A percentile compares a stretch with the other conserved stretches of the same genome.
These are phyloP conservation scores for Aspergillus chevalieri DNA, from an alignment of 2,329 filamentous ascomycete genomes.

Conservation along the genomic window DNA sequence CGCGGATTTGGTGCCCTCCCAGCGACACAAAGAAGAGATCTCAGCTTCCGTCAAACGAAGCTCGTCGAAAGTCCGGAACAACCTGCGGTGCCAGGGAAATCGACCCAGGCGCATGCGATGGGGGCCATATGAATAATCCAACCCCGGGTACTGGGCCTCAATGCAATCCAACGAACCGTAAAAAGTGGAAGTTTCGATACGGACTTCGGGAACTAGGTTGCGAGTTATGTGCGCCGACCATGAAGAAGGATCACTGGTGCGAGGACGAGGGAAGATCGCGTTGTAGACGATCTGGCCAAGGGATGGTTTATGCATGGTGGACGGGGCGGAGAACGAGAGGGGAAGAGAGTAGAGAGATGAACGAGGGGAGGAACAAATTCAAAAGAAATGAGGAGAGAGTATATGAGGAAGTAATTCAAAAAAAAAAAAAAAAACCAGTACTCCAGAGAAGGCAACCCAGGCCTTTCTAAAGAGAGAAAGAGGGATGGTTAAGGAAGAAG, in stretches of 20 bases:
- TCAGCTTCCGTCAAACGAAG: conserved; percentile 54
- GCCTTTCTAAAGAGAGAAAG: conserved; percentile 1
- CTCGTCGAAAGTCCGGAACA: conserved; percentile 57
- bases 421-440: too few species aligned
- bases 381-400: not conserved
- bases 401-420: not conserved
- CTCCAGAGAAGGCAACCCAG: not conserved
- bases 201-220: conserved; percentile 59
- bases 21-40: conserved; percentile 57
- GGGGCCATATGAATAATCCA: conserved; percentile 57
- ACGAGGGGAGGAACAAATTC: conserved; percentile 2
- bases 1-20: conserved; percentile 47
- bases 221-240: conserved; percentile 56
- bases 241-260: conserved; percentile 51
- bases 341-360: conserved; percentile 1
- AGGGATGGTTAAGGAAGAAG: not conserved
- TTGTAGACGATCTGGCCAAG: conserved; percentile 55
- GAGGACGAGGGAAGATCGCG: conserved; percentile 52
- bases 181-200: conserved; percentile 58
- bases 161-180: conserved; percentile 59
- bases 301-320: conserved; percentile 54
- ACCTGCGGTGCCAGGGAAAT: conserved; percentile 55
- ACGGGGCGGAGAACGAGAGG: conserved; percentile 1
- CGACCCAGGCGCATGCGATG: conserved; percentile 58
- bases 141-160: conserved; percentile 60